A percentile compares a stretch with the other conserved stretches of the same genome.
Conservation (phyloP, 352 stramenopile genomes). For the Pythium utonaiense region DNA sequence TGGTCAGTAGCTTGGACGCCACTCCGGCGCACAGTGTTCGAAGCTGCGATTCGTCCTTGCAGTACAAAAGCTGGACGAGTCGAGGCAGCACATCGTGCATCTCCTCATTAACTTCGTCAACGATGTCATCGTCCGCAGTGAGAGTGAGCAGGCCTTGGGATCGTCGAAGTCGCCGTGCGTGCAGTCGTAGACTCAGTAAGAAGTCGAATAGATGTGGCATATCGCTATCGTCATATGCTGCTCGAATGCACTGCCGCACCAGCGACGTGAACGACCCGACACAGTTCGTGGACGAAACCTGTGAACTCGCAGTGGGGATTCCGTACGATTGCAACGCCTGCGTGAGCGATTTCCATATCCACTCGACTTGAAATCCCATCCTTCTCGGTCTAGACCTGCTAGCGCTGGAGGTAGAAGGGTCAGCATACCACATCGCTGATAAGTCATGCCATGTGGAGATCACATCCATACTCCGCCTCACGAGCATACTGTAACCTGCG, state of each 20-base stretch:
- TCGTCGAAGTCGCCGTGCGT: background rate
- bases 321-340: background rate
- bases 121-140: background rate
- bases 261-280: conserved; percentile 8
- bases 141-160: background rate
- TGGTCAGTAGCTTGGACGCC: conserved; percentile 19
- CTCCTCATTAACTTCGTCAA: background rate
- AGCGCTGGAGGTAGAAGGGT: background rate
- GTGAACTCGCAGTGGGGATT: background rate
- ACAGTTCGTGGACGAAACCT: conserved; percentile 2
- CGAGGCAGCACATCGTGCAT: conserved; percentile 10
- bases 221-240: background rate
- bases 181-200: conserved; percentile 6
- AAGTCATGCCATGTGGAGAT: conserved; percentile 35
- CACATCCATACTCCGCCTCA: conserved; percentile 34
- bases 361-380: conserved; percentile 21
- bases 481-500: conserved; percentile 22
- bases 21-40: conserved; percentile 15
- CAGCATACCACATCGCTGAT: background rate
- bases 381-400: background rate
- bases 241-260: background rate
- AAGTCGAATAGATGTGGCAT: conserved; percentile 18
- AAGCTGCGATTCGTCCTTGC: conserved; percentile 14
- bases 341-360: conserved; percentile 38
- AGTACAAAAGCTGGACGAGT: conserved; percentile 19